These are phyloP conservation scores for Dissophora ornata DNA, from an alignment of 192 early-diverging fungal genomes.

Conservation along the genomic window DNA sequence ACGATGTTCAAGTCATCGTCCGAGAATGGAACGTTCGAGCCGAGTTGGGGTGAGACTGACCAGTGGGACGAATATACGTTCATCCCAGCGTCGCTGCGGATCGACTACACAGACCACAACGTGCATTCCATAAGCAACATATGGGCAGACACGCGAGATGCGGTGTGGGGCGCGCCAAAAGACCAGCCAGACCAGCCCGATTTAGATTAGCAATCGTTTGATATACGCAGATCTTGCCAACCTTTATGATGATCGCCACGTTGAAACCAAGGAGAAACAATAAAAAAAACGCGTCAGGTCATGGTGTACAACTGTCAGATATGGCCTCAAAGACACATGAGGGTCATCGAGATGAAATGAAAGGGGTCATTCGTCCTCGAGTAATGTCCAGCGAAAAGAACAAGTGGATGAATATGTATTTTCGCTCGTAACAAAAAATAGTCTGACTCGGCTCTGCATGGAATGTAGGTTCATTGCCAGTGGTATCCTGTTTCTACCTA, in stretches of 20 bases:
- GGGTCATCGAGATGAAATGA: too few species aligned
- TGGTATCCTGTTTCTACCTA: slow-evolving; percentile 82
- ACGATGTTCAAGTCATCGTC: slow-evolving; percentile 4
- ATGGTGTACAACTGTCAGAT: too few species aligned
- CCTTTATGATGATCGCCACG: neutral
- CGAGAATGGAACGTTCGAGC: neutral
- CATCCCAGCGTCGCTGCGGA: slow-evolving; percentile 15
- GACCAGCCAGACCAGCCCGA: too few species aligned
- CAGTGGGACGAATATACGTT: slow-evolving; percentile 35
- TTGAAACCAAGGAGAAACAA: neutral
- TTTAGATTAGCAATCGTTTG: too few species aligned
- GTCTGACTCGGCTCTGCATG: too few species aligned
- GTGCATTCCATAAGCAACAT: slow-evolving; percentile 19
- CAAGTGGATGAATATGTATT: too few species aligned
- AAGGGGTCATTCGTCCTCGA: too few species aligned
- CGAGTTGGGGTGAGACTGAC: slow-evolving; percentile 1
- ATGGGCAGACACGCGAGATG: slow-evolving; percentile 25
- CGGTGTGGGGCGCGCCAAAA: slow-evolving; percentile 8
- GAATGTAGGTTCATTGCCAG: slow-evolving; percentile 70
- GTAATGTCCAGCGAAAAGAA: too few species aligned
- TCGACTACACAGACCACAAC: slow-evolving; percentile 36
- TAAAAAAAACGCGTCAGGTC: neutral
- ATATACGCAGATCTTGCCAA: too few species aligned
- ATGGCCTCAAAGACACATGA: too few species aligned
- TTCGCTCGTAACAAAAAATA: too few species aligned